Conservation (phyloP, 208 protist species). For the Paratrypanosoma confusum region DNA sequence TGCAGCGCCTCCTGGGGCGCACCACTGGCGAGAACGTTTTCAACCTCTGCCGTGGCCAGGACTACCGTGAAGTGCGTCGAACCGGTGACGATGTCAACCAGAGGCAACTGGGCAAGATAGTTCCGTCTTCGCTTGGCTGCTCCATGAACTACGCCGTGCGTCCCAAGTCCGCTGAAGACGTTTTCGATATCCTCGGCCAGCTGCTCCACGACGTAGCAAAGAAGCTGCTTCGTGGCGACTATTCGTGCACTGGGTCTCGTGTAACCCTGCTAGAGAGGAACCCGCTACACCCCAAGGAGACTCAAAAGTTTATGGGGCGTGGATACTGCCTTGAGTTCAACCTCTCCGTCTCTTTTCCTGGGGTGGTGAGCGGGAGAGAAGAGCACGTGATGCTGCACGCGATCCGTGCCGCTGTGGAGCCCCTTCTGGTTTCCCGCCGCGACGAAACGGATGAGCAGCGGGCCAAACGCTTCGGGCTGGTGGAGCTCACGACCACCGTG, state of each 20-base stretch:
- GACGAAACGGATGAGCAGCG: conserved; percentile 25
- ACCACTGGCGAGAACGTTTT: conserved; percentile 66
- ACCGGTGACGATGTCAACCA: conserved; percentile 72
- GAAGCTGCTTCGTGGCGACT: conserved; percentile 49
- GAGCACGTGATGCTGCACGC: conserved; percentile 28
- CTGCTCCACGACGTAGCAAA: conserved; percentile 55
- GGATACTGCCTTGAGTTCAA: conserved; percentile 75
- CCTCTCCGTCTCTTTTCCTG: conserved; percentile 42
- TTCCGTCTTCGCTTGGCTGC: conserved; percentile 52
- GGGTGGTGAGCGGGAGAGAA: conserved; percentile 22
- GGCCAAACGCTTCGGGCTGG: conserved; percentile 22
- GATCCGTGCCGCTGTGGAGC: conserved; percentile 19
- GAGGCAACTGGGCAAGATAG: conserved; percentile 33
- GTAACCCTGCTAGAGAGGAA: conserved; percentile 74
- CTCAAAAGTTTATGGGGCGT: conserved; percentile 78
- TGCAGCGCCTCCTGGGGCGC: conserved; percentile 48
- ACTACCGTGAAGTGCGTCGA: conserved; percentile 53
- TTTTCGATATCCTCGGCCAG: conserved; percentile 50
- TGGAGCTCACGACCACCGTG: conserved; percentile 5
- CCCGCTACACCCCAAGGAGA: conserved; percentile 59
- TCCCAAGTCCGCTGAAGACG: conserved; percentile 34
- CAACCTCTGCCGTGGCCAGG: conserved; percentile 47
- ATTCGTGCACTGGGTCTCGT: conserved; percentile 25
- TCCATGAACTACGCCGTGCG: conserved; percentile 87
- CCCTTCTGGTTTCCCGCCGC: conserved; percentile 41